These are phyloP conservation scores for Candida cerambycidarum DNA, from an alignment of 805 yeast species.

Conservation along the genomic window DNA sequence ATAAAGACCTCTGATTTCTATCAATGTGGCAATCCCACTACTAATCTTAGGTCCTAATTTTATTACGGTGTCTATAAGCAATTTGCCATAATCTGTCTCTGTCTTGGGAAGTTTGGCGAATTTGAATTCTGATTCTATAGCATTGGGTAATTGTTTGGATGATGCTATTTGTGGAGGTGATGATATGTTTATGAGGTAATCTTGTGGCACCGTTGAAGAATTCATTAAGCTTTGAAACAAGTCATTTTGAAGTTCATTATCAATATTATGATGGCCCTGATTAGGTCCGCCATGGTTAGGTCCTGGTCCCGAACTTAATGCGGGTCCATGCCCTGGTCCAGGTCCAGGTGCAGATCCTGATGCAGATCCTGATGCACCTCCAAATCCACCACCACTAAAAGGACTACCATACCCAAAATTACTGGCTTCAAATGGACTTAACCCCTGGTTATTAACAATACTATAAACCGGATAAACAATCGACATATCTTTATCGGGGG, in stretches of 20 bases:
- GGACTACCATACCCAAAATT: neutral
- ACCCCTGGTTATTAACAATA: slow-evolving; percentile 17
- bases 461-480: slow-evolving; percentile 42
- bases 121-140: slow-evolving; percentile 8
- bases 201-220: slow-evolving; percentile 12
- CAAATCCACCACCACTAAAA: neutral
- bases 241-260: slow-evolving; percentile 8
- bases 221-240: slow-evolving; percentile 13
- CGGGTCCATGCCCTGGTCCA: no score
- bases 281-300: no score
- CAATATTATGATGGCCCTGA: neutral
- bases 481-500: slow-evolving; percentile 23
- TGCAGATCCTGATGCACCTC: no score
- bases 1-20: slow-evolving; percentile 30
- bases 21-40: slow-evolving; percentile 27
- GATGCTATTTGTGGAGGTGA: slow-evolving; percentile 11
- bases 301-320: no score
- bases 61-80: slow-evolving; percentile 14
- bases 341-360: no score
- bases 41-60: slow-evolving; percentile 13
- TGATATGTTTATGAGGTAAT: slow-evolving; percentile 11
- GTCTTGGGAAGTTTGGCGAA: slow-evolving; percentile 11
- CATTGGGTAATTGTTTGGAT: slow-evolving; percentile 13
- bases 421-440: slow-evolving; percentile 11
- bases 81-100: slow-evolving; percentile 11